Conservation (phyloP, 1,284 basidiomycete species). For the Marasmius oreades region DNA sequence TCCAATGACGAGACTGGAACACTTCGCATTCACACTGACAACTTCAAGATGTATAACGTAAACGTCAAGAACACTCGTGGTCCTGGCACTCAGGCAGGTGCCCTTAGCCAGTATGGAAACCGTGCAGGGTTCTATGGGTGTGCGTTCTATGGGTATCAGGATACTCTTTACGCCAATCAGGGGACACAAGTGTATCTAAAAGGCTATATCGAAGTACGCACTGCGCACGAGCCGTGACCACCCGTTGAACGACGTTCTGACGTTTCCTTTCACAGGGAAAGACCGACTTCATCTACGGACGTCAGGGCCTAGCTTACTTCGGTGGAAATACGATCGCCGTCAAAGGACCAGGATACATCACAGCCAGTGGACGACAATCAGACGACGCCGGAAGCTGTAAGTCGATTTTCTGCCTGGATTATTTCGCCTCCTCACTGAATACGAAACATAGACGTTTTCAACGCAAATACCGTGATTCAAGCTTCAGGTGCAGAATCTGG, state of each 20-base stretch:
- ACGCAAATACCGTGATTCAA: constrained; percentile 44
- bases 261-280: constrained; percentile 35
- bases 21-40: constrained; percentile 46
- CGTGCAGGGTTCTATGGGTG: constrained; percentile 50
- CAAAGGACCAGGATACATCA: constrained; percentile 42
- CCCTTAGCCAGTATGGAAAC: constrained; percentile 49
- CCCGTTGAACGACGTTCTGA: background rate
- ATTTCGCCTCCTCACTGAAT: background rate
- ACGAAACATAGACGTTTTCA: constrained; percentile 37
- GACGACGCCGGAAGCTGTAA: constrained; percentile 46
- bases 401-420: constrained; percentile 9
- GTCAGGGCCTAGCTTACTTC: constrained; percentile 39
- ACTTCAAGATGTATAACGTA: constrained; percentile 54
- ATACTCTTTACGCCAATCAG: constrained; percentile 37
- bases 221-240: background rate
- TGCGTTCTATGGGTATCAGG: constrained; percentile 51
- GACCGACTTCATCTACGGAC: constrained; percentile 53
- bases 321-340: constrained; percentile 43
- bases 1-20: constrained; percentile 31
- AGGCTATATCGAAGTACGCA: constrained; percentile 41
- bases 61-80: constrained; percentile 54
- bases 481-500: constrained; percentile 38
- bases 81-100: constrained; percentile 48
- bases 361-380: constrained; percentile 47
- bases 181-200: constrained; percentile 48